Evolutionary conservation across 2,329 filamentous ascomycete species (phyloP), one percentile per base, ranked within the genome.

Genomic region (Pseudogymnoascus sp.): DNA sequence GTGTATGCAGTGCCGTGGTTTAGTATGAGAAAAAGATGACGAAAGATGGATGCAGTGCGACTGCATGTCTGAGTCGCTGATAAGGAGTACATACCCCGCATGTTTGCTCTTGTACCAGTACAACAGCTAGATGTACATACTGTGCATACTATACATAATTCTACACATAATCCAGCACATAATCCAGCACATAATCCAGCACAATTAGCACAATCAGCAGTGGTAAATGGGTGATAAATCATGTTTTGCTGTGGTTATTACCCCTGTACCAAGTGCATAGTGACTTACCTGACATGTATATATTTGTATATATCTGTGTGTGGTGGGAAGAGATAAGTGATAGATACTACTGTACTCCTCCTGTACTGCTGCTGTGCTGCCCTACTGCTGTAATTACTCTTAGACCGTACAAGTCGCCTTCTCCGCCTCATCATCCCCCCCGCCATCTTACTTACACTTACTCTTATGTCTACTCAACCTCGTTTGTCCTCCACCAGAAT

Each of bases 81-180:
- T 56, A 56, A 56, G 49, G 28, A 34, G 49, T 56, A 56, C 49
- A 56, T 56, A 56, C 49, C 49, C 49, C 49, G 49, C 49, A 56
- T 56, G n/a, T 1, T 14, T 1, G 1, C 2, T 34, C 9, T 34
- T 56, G 49, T 34, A 56, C 9, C 1, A 8, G 49, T 56, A 56
- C 49, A 34, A 12, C 2, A 2, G 1, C 2, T 16, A 1, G 6
- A 56, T 18, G 49, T 56, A 31, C 28, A 31, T 11, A 9, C 25
- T 28, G 25, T 23, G 16, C 7, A 31, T 9, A 9, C 11, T 56
- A 34, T 56, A 12, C 9, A 18, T 34, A 2, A 12, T 34, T 56
- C 5, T 34, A 3, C 21, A 23, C 21, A 23, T 23, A 23, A 23
- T 23, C 3, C 21, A 23, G 21, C 21, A 23, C 21, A 23, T 23